Percentiles rank a stretch among this genome's conserved stretches.
Evolutionary conservation across 116 monocot genomes (phyloP).

Genomic region (Dioscorea cayenensis): DNA sequence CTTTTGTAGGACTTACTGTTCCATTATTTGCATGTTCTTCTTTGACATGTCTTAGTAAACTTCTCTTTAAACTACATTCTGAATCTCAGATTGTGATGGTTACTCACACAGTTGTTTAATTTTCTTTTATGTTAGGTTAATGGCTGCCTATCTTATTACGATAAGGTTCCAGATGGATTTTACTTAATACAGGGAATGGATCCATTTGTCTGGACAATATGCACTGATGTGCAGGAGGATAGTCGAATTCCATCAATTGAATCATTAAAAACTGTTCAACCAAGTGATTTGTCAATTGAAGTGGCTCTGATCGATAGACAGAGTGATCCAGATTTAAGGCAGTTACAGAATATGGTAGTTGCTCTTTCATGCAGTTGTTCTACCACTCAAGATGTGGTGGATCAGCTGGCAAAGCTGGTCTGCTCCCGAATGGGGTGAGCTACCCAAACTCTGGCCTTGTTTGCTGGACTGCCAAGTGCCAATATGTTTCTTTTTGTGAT

Average conservation of each 20-base stretch:
- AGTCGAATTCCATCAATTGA: conserved; percentile 74
- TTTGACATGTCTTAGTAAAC: neutral
- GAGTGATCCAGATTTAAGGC: conserved; percentile 61
- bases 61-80: neutral
- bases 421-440: conserved; percentile 80
- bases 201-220: conserved; percentile 91
- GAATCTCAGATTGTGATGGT: neutral
- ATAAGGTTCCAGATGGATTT: conserved; percentile 90
- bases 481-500: neutral
- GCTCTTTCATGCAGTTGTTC: conserved; percentile 45
- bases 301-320: conserved; percentile 70
- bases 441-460: neutral
- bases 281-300: conserved; percentile 57
- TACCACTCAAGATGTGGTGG: conserved; percentile 59
- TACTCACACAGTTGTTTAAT: neutral
- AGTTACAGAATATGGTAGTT: conserved; percentile 41
- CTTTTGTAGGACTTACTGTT: neutral
- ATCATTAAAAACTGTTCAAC: conserved; percentile 48
- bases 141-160: conserved; percentile 69
- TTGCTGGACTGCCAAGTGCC: neutral
- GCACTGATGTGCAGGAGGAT: conserved; percentile 67
- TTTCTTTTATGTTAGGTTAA: conserved; percentile 49
- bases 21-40: neutral
- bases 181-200: conserved; percentile 93
- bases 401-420: conserved; percentile 76